Percentiles rank a stretch among this genome's conserved stretches.
phyloP scores from a whole-genome alignment of 768 basidiomycete species.

The Rhizopogon roseolus region DNA sequence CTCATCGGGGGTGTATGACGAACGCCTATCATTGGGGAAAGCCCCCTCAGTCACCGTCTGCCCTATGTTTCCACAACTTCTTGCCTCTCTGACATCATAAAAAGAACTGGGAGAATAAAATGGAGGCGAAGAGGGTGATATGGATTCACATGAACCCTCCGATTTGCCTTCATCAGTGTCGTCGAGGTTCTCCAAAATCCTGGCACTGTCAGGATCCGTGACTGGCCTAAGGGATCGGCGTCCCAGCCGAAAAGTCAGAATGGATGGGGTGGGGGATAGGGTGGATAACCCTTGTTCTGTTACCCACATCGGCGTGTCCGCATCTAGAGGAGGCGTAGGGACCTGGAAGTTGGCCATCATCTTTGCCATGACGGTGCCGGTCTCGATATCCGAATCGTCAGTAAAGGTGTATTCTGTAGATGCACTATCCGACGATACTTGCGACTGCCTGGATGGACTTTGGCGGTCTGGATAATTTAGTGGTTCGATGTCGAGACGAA shows the following conservation, averaged over 20 bases:
- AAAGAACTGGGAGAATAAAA: constrained; percentile 1
- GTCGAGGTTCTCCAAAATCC: constrained; percentile 13
- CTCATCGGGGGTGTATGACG: not conserved
- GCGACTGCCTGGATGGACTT: constrained; percentile 7
- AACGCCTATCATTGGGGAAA: not conserved
- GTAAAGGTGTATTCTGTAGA: constrained; percentile 24
- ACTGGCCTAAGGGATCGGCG: constrained; percentile 17
- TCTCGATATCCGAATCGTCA: constrained; percentile 25
- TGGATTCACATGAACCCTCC: constrained; percentile 6
- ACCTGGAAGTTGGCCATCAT: constrained; percentile 28
- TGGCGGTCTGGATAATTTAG: constrained; percentile 10
- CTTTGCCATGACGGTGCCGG: constrained; percentile 21
- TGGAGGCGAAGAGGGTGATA: constrained; percentile 2
- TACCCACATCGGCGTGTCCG: not conserved
- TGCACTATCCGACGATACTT: constrained; percentile 23
- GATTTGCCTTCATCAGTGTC: constrained; percentile 12
- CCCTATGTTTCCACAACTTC: constrained; percentile 15
- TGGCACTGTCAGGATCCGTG: constrained; percentile 22
- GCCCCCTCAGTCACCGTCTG: not conserved
- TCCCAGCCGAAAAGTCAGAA: constrained; percentile 28
- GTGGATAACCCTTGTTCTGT: not conserved
- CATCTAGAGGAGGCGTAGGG: constrained; percentile 5
- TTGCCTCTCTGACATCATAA: constrained; percentile 9
- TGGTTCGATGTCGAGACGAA: constrained; percentile 9
- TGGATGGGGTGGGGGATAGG: constrained; percentile 16